Evolutionary conservation across 768 basidiomycete genomes (phyloP), one percentile per base, ranked within the genome.

Genomic region (Serendipita vermifera): DNA sequence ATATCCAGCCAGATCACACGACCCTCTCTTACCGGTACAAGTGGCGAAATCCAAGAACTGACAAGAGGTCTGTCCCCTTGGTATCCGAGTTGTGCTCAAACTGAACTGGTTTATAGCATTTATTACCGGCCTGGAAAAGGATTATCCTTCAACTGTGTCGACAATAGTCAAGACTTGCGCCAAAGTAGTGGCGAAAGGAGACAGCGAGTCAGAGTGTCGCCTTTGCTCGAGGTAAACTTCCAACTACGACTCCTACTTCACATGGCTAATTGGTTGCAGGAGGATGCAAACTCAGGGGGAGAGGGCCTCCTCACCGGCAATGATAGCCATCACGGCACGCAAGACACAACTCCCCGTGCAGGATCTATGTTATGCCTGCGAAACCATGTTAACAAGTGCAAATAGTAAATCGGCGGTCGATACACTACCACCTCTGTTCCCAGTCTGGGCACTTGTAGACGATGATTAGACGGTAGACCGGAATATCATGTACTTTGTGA

Each of bases 111-210:
- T 55, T 26, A 1, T 56, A 88, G 88, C 82, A 65, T 91, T 90
- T 62, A 85, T 91, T 57, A 68, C 83, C 17, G 82, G 86, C 2
- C 65, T 91, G 27, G 88, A 91, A 67, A 78, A 75, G 53, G 82
- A 89, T 65, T 91, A 84, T 65, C 88, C 88, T 3, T 87, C 87
- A 0, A 91, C 88, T 0, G 88, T 90, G 9, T 88, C 86, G 5
- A 81, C 88, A 0, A 85, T 91, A 51, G 80, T 80, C 22, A 78
- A 84, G 33, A 90, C 88, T 1, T 87, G 85, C 62, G 80, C 75
- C 3, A 91, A 91, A 67, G 68, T 91, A 26, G 75, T 80, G 6
- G 80, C 88, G 0, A 88, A 84, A 24, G 41, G 24, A 11, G 24
- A 43, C 24, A 11, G 24, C 41, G 11, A 11, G 41, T 11, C 14